Conservation (phyloP, 257 asterid genomes). For the Solanum chiquidenum region DNA sequence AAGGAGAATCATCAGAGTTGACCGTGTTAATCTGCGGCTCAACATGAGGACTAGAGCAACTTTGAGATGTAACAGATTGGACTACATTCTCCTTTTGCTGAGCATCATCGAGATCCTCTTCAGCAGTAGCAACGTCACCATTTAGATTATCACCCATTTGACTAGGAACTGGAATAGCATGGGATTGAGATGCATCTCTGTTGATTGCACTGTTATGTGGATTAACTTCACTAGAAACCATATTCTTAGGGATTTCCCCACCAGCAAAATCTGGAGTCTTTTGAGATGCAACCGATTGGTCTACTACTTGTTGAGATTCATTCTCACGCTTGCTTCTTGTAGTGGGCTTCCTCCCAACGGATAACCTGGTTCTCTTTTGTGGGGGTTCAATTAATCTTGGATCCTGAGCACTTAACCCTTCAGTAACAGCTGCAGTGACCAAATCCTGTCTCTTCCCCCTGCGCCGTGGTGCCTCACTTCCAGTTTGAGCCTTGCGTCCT, state of each 20-base stretch:
- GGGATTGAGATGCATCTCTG: neutral
- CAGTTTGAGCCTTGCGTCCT: slow-evolving; percentile 47
- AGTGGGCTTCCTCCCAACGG: slow-evolving; percentile 40
- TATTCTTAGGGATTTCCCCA: neutral
- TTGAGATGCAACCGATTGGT: slow-evolving; percentile 26
- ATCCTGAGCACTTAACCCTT: slow-evolving; percentile 32
- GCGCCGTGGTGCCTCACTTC: slow-evolving; percentile 50
- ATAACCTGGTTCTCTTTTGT: slow-evolving; percentile 58
- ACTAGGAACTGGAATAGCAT: neutral
- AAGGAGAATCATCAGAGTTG: neutral
- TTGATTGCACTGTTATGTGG: neutral
- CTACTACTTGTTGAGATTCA: slow-evolving; percentile 15
- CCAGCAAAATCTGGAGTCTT: slow-evolving; percentile 12
- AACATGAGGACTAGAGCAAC: neutral
- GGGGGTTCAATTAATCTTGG: slow-evolving; percentile 35
- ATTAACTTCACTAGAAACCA: neutral
- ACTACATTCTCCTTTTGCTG: neutral
- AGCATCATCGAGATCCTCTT: neutral
- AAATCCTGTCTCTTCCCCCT: slow-evolving; percentile 64
- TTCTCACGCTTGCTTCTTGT: slow-evolving; percentile 29
- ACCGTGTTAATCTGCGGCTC: neutral
- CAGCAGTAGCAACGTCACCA: neutral
- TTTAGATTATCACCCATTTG: neutral
- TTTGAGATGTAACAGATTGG: slow-evolving; percentile 4
- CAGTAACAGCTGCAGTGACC: slow-evolving; percentile 29